Evolutionary conservation across 2,329 filamentous ascomycete species (phyloP).

Genomic region (Teratosphaeria pseudoeucalypti): DNA sequence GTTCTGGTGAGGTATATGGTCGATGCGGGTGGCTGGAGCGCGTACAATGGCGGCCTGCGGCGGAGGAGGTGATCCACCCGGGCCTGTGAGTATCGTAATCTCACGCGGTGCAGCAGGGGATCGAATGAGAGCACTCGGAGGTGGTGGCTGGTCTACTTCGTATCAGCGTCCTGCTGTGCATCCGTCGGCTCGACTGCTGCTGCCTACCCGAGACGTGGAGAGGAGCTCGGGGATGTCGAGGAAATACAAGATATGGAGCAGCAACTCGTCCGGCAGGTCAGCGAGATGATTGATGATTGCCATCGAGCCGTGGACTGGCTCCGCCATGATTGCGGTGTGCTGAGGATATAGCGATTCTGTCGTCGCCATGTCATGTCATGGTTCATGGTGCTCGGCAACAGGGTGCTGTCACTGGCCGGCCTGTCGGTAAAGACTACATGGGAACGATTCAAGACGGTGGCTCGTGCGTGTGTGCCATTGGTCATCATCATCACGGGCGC

Average conservation of each 20-base stretch:
- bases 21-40: constrained; percentile 51
- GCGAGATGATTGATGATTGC: background rate
- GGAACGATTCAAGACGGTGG: background rate
- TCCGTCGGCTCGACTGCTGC: background rate
- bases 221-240: constrained; percentile 39
- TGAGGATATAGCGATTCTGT: background rate
- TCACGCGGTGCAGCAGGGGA: constrained; percentile 54
- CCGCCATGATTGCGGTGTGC: background rate
- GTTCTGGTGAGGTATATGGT: constrained; percentile 59
- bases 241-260: constrained; percentile 35
- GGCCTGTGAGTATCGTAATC: constrained; percentile 47
- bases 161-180: constrained; percentile 2
- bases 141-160: constrained; percentile 48
- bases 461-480: background rate
- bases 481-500: background rate
- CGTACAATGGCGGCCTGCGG: constrained; percentile 48
- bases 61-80: constrained; percentile 47
- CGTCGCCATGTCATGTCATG: background rate
- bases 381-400: background rate
- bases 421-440: background rate
- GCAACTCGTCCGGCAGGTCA: constrained; percentile 33
- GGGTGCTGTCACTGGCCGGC: background rate
- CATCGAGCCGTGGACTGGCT: background rate
- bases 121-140: constrained; percentile 53
- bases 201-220: constrained; percentile 30